Evolutionary conservation across 192 early-diverging fungal species (phyloP).

Genomic region (Coemansia sp.): DNA sequence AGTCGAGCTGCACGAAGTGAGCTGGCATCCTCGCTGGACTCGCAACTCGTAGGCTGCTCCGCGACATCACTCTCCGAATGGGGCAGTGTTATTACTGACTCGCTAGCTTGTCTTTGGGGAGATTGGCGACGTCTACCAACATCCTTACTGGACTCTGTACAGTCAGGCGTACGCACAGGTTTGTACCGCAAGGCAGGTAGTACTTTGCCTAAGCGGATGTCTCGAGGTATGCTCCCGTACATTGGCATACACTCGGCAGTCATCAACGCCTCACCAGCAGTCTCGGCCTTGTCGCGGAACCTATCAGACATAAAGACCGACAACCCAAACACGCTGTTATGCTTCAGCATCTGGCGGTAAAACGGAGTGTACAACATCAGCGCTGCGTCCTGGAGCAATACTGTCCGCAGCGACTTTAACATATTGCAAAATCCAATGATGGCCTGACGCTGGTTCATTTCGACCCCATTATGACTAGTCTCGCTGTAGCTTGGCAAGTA

Average conservation of each 20-base stretch:
- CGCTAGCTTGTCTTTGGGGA: background rate
- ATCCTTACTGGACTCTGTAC: background rate
- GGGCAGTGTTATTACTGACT: background rate
- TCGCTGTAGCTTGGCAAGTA: slow-evolving; percentile 16
- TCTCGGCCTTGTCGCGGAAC: slow-evolving; percentile 8
- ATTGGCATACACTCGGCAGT: background rate
- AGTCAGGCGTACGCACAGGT: background rate
- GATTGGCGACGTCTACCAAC: background rate
- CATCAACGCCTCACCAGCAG: slow-evolving; percentile 4
- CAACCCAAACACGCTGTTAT: slow-evolving; percentile 4
- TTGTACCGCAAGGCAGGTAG: background rate
- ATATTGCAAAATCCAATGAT: slow-evolving; percentile 30
- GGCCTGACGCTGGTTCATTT: slow-evolving; percentile 7
- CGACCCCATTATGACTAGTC: background rate
- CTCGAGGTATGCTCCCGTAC: background rate
- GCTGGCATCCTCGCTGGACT: background rate
- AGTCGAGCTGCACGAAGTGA: background rate
- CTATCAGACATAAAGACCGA: slow-evolving; percentile 13
- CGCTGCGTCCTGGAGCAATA: slow-evolving; percentile 37
- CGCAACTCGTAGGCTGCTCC: background rate
- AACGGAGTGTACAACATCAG: slow-evolving; percentile 34
- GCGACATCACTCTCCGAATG: background rate
- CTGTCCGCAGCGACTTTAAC: slow-evolving; percentile 33
- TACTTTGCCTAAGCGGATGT: background rate
- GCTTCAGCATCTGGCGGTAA: slow-evolving; percentile 40